Base-by-base conservation (phyloP, 768 basidiomycete species). In the Guyanaporus albipodus region DNA sequence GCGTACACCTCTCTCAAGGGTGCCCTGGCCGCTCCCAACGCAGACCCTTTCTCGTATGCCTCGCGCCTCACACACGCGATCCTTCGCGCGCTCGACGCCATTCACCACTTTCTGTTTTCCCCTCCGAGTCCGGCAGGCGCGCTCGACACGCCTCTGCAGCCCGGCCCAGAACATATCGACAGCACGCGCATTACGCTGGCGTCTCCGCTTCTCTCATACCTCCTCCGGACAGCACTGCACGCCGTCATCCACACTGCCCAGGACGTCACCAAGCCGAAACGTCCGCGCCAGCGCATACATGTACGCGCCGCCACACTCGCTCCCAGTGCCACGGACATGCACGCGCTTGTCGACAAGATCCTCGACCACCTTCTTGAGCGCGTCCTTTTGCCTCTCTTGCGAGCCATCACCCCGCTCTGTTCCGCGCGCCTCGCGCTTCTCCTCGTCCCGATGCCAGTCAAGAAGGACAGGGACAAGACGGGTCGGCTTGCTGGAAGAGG, bases 161-260 rank as follows among this genome's bases (percentile, higher is more conserved):
- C 21, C 28, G 18, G 44, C 18, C 40, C 51, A 18, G 54, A 43
- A 35, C 42, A 60, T 21, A 42, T 54, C 32, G 52, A 58, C 24
- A 52, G 50, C 19, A 8, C 50, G 2, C 50, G 58, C 21, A 54
- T 65, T 4, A 52, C 56, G 2, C 28, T 63, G 50, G 39, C 36
- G 10, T 58, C 58, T 7, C 62, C 62, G 7, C 53, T 65, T 27
- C 52, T 65, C 24, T 43, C 40, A 37, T 60, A 55, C 22, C 21
- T 56, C 50, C 52, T 67, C 27, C 58, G 44, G 7, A 49, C 48
- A 6, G 54, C 48, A 11, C 19, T 67, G n/a, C 63, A 50, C 8
- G 11, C 48, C 5, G 29, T 67, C 3, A 26, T 58, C 23, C 31
- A 32, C 14, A 44, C 37, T 7, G 35, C 17, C 21, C 53, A 50